phyloP scores from a whole-genome alignment of 768 basidiomycete genomes.

The Russula earlei region DNA sequence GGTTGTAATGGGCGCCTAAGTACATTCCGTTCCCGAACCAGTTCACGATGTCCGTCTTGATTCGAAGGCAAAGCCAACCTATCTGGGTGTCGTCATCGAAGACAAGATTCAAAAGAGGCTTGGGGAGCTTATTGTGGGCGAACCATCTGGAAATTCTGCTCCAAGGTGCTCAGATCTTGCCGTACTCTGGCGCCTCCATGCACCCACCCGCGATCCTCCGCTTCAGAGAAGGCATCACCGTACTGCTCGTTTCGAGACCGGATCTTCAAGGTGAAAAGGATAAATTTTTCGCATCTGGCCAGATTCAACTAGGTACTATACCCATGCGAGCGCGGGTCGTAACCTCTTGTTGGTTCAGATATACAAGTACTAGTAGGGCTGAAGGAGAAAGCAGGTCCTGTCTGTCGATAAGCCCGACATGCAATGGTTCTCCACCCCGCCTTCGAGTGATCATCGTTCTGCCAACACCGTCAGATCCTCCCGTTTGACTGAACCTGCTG shows the following conservation, averaged over 20 bases:
- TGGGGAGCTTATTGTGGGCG: conserved; percentile 3
- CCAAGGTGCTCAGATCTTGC: conserved; percentile 2
- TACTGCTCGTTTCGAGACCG: conserved; percentile 2
- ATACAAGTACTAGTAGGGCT: neutral
- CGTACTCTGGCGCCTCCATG: neutral
- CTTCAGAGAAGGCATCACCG: conserved; percentile 8
- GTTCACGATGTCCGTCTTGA: conserved; percentile 7
- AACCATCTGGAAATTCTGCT: neutral
- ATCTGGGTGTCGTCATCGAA: conserved; percentile 1
- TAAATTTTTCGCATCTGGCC: conserved; percentile 6
- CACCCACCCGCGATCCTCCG: neutral
- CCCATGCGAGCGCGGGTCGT: neutral
- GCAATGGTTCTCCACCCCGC: conserved; percentile 9
- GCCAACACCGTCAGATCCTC: neutral
- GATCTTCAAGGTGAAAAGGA: conserved; percentile 1
- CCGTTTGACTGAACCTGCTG: neutral
- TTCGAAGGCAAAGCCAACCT: neutral
- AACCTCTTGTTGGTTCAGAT: neutral
- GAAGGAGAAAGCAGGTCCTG: neutral
- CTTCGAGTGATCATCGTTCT: neutral
- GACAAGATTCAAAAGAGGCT: conserved; percentile 3
- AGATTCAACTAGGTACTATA: neutral
- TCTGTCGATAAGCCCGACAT: neutral
- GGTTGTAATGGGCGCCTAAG: too few relatives aligned
- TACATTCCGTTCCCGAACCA: too few relatives aligned